Percentiles rank a stretch among this genome's conserved stretches.
Conservation (phyloP, 805 yeast genomes). For the Lachancea cidri region DNA sequence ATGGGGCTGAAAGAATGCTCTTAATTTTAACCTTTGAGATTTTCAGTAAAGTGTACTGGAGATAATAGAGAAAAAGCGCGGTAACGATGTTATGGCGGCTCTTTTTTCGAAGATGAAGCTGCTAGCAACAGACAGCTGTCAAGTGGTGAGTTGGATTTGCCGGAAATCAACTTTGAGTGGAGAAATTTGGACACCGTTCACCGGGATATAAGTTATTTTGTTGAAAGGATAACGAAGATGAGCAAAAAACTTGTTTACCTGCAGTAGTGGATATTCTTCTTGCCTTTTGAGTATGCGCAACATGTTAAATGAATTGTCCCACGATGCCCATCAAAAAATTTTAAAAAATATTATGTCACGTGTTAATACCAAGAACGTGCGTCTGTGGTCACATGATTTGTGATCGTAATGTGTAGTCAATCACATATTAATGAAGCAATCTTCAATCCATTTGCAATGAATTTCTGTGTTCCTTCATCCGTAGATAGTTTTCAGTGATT, state of each 20-base stretch:
- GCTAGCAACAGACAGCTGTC: not conserved
- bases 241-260: too few relatives aligned
- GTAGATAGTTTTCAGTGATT: too few relatives aligned
- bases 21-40: not conserved
- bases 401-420: too few relatives aligned
- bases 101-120: not conserved
- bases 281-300: not conserved
- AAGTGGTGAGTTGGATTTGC: not conserved
- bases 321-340: not conserved
- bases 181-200: not conserved
- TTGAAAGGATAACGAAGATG: too few relatives aligned
- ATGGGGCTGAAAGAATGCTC: not conserved
- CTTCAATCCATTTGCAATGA: too few relatives aligned
- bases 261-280: not conserved
- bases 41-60: not conserved
- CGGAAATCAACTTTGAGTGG: not conserved
- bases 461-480: too few relatives aligned
- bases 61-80: too few relatives aligned
- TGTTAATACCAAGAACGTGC: not conserved
- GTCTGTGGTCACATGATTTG: too few relatives aligned
- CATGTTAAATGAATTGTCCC: not conserved
- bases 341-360: not conserved
- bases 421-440: too few relatives aligned
- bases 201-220: not conserved
- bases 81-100: conserved; percentile 4